Evolutionary conservation across 1,284 basidiomycete genomes (phyloP).

Genomic region (Flammula alnicola): DNA sequence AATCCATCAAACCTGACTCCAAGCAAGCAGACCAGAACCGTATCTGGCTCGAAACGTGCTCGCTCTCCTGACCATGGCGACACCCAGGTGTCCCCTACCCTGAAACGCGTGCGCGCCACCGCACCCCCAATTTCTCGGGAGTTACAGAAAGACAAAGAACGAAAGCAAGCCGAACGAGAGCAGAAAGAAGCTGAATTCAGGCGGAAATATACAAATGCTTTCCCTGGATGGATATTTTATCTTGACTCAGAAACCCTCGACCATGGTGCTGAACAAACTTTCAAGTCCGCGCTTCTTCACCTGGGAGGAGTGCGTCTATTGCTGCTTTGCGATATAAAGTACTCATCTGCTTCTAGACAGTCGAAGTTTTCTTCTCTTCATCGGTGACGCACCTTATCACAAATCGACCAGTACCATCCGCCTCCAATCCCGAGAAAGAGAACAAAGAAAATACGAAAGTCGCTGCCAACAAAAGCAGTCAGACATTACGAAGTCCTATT

Average conservation of each 20-base stretch:
- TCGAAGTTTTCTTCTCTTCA: conserved; percentile 21
- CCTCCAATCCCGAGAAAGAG: conserved; percentile 23
- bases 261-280: conserved; percentile 45
- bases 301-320: conserved; percentile 77
- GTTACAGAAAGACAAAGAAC: conserved; percentile 23
- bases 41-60: conserved; percentile 56
- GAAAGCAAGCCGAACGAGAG: conserved; percentile 52
- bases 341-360: conserved; percentile 16
- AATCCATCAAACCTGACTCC: conserved; percentile 27
- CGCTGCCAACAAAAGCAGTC: conserved; percentile 28
- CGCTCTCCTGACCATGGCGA: conserved; percentile 65
- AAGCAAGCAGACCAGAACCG: conserved; percentile 35
- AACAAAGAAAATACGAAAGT: conserved; percentile 20
- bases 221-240: conserved; percentile 86
- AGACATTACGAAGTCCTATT: conserved; percentile 73
- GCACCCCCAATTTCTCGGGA: conserved; percentile 18
- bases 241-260: conserved; percentile 75
- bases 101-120: conserved; percentile 40
- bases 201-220: conserved; percentile 83
- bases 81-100: conserved; percentile 35
- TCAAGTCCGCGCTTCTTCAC: conserved; percentile 61
- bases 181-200: conserved; percentile 75
- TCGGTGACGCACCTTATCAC: conserved; percentile 88
- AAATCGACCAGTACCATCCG: conserved; percentile 48
- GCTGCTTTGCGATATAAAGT: conserved; percentile 1